Conservation (phyloP, 2,329 filamentous ascomycete genomes). For the Penicillium hesseltinei region DNA sequence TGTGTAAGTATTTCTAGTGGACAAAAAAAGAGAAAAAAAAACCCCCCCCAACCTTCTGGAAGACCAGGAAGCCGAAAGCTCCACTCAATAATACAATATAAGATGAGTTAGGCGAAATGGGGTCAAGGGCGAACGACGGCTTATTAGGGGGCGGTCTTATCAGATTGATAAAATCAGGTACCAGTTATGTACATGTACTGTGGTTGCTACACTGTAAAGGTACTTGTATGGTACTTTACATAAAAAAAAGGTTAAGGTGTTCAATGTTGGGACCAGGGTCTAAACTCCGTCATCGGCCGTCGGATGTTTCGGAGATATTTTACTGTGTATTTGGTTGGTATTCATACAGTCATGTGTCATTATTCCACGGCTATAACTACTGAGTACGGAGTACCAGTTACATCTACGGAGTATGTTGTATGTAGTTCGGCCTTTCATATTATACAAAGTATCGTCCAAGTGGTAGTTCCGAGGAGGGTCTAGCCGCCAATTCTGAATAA, state of each 20-base stretch:
- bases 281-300: slow-evolving; percentile 11
- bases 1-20: neutral
- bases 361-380: neutral
- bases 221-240: slow-evolving; percentile 1
- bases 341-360: neutral
- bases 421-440: neutral
- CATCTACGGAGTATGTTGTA: neutral
- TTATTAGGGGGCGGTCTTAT: slow-evolving; percentile 5
- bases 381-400: neutral
- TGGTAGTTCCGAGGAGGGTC: neutral
- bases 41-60: slow-evolving; percentile 2
- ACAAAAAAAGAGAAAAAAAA: neutral
- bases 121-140: slow-evolving; percentile 2
- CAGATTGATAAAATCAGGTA: slow-evolving; percentile 10
- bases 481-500: neutral
- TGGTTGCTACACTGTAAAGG: neutral
- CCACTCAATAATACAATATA: neutral
- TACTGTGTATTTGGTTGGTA: neutral
- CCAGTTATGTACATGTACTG: neutral
- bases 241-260: neutral
- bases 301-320: slow-evolving; percentile 2
- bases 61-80: neutral
- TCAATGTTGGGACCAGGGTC: neutral
- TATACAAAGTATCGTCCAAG: no score
- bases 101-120: slow-evolving; percentile 4